phyloP scores from a whole-genome alignment of 768 basidiomycete species.

The Pholiota microspora region DNA sequence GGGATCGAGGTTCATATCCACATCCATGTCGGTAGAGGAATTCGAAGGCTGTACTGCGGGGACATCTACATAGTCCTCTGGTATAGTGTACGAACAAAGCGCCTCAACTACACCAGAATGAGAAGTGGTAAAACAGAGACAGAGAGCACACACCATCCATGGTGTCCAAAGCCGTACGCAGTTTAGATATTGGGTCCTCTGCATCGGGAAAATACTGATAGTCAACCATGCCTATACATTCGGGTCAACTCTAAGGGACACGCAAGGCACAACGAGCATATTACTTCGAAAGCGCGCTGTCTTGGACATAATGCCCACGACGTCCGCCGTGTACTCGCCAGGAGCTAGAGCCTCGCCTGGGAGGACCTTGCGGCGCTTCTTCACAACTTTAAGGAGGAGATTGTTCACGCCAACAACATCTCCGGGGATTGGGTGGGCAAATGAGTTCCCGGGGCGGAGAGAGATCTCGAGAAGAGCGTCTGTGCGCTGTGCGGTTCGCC shows the following conservation, averaged over 20 bases:
- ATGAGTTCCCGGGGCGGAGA: slow-evolving; percentile 71
- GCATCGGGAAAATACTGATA: slow-evolving; percentile 82
- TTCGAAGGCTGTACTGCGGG: slow-evolving; percentile 14
- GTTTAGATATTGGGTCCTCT: slow-evolving; percentile 64
- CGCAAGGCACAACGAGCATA: slow-evolving; percentile 24
- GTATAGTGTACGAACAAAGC: slow-evolving; percentile 68
- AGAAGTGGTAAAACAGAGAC: background rate
- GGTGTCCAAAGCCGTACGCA: slow-evolving; percentile 71
- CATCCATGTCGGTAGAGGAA: slow-evolving; percentile 9
- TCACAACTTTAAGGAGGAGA: slow-evolving; percentile 82
- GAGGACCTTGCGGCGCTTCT: slow-evolving; percentile 54
- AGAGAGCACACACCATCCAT: slow-evolving; percentile 70
- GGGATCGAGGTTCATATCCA: slow-evolving; percentile 49
- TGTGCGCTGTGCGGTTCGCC: slow-evolving; percentile 56
- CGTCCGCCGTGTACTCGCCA: slow-evolving; percentile 75
- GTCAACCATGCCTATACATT: slow-evolving; percentile 80
- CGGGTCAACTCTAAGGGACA: background rate
- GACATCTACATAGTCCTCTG: slow-evolving; percentile 69
- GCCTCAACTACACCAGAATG: slow-evolving; percentile 56
- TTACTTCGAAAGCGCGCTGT: slow-evolving; percentile 89
- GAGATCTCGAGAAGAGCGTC: slow-evolving; percentile 74
- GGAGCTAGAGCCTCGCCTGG: slow-evolving; percentile 22
- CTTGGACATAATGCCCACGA: slow-evolving; percentile 74
- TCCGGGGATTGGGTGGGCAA: slow-evolving; percentile 82
- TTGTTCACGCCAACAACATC: slow-evolving; percentile 77